Base-by-base conservation (phyloP, 768 basidiomycete species). In the Nidularia pulvinata region DNA sequence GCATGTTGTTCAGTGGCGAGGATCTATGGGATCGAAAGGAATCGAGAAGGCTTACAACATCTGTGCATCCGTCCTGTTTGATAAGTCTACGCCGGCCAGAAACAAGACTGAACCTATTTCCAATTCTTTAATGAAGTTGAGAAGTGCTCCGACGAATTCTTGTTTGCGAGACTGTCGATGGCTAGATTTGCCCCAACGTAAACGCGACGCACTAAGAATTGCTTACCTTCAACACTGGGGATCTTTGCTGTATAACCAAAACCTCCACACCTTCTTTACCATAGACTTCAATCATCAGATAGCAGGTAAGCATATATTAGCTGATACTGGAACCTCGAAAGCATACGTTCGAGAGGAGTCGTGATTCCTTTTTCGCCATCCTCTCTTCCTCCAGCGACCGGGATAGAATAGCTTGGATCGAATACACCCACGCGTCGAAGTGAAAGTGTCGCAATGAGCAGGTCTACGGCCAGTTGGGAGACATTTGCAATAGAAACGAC, bases 401-500 rank as follows among this genome's bases (percentile, higher is more conserved):
- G 89, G 6, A 90, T 77, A 33, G 89, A 75, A 55, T 81, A 80
- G 35, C 70, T 72, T 16, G 85, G 70, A 60, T 92, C 84, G 46
- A 93, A 76, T 7, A 82, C 68, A 34, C 86, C 92, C 6, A 91
- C 69, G 46, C 79, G 74, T 49, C 72, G 66, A 19, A 94, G 76
- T 33, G 74, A 75, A 46, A 91, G 73, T 1, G 87, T 85, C 4
- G 86, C 68, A 56, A 92, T 85, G 55, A 94, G 70, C 14, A 94
- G 70, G 68, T 94, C 91, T 7, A 73, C 83, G 0, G 90, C 82
- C 10, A 94, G 76, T 62, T 94, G 91, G n/a, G 84, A 77, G 43
- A 93, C 80, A 70, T 93, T 93, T 47, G 88, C 91, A 9, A 83
- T 82, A 5, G 91, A 92, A 9, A 93, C 89, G 44, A 91, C 63